Percentiles rank a stretch among this genome's conserved stretches.
Evolutionary conservation across 2,329 filamentous ascomycete species (phyloP).

Genomic region (Penicillium sp.): DNA sequence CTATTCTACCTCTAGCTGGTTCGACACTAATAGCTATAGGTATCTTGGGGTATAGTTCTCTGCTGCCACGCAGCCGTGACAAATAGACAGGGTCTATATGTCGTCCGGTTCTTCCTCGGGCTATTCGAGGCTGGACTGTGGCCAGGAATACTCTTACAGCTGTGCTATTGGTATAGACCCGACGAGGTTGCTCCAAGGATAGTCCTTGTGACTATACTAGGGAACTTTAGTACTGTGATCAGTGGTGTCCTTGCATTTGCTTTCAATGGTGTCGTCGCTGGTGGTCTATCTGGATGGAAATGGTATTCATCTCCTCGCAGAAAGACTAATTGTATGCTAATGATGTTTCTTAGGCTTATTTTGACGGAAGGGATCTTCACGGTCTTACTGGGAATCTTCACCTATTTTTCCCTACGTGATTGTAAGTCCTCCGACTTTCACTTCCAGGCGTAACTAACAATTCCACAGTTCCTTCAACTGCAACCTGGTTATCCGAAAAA

Average conservation of each 20-base stretch:
- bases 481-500: neutral
- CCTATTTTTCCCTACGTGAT: neutral
- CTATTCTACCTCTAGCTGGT: neutral
- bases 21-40: neutral
- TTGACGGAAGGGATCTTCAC: neutral
- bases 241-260: neutral
- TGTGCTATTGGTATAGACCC: neutral
- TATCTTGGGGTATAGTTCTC: conserved; percentile 55
- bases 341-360: neutral
- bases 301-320: neutral
- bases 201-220: neutral
- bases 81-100: conserved; percentile 60
- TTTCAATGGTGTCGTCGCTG: neutral
- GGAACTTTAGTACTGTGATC: neutral
- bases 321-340: neutral
- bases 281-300: neutral
- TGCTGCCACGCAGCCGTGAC: conserved; percentile 59
- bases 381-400: neutral
- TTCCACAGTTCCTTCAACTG: neutral
- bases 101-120: conserved; percentile 63
- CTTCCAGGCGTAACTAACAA: neutral
- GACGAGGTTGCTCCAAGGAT: neutral
- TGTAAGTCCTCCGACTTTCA: neutral
- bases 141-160: conserved; percentile 40
- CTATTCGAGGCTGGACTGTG: conserved; percentile 64